phyloP scores from a whole-genome alignment of 148 eudicot genomes.

The Rhododendron griersonianum region DNA sequence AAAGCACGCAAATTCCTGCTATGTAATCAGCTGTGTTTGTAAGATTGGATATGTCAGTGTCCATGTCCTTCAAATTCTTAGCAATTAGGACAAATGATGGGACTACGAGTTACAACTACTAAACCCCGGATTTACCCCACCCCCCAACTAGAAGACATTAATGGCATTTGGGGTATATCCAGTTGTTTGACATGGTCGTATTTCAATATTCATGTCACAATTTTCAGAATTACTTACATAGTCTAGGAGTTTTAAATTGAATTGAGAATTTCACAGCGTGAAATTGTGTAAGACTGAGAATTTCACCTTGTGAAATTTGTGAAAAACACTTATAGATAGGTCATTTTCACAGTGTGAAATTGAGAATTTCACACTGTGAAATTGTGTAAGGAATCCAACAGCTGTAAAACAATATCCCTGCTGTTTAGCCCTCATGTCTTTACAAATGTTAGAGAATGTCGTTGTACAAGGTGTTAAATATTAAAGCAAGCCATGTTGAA shows the following conservation, averaged over 20 bases:
- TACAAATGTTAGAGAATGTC: background rate
- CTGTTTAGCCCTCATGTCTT: background rate
- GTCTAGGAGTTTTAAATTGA: too few relatives aligned
- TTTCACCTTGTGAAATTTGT: too few relatives aligned
- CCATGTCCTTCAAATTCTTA: background rate
- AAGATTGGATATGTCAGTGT: background rate
- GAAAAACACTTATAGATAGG: too few relatives aligned
- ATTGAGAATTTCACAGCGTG: too few relatives aligned
- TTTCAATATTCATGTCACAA: background rate
- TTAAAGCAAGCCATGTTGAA: background rate
- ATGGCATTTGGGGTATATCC: background rate
- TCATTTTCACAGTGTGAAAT: too few relatives aligned
- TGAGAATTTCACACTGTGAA: too few relatives aligned
- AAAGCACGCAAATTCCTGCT: background rate
- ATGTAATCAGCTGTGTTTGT: background rate
- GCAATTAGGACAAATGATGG: background rate
- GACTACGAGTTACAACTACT: background rate
- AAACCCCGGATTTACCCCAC: background rate
- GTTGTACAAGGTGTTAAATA: background rate
- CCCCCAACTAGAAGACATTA: background rate
- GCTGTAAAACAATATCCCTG: too few relatives aligned
- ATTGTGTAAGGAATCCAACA: too few relatives aligned
- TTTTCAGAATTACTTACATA: too few relatives aligned
- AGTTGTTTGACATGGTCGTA: background rate
- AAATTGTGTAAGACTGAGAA: too few relatives aligned